A percentile compares a stretch with the other conserved stretches of the same genome.
These are phyloP conservation scores for Termitomyces sp. DNA, from an alignment of 768 basidiomycete genomes.

Conservation along the genomic window DNA sequence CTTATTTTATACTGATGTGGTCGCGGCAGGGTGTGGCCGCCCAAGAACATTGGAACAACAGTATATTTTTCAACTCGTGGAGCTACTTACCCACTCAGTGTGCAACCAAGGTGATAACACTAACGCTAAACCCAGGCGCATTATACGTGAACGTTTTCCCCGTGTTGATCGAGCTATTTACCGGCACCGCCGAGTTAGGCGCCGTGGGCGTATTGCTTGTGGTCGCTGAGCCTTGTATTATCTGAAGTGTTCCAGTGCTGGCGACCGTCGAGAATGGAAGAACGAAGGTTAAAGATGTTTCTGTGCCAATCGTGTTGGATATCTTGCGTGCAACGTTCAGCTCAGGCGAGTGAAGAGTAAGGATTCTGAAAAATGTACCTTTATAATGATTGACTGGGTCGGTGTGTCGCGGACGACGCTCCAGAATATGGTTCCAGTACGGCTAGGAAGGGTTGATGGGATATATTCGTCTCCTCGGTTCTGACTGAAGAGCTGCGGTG, in stretches of 20 bases:
- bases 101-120: slow-evolving; percentile 30
- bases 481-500: slow-evolving; percentile 51
- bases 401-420: slow-evolving; percentile 42
- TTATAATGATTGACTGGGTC: slow-evolving; percentile 45
- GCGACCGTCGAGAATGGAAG: slow-evolving; percentile 49
- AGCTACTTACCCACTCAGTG: slow-evolving; percentile 6
- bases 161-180: slow-evolving; percentile 37
- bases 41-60: not conserved
- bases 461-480: slow-evolving; percentile 60
- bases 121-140: slow-evolving; percentile 41
- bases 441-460: slow-evolving; percentile 51
- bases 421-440: slow-evolving; percentile 52
- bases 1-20: too few species aligned
- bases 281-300: slow-evolving; percentile 41
- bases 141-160: slow-evolving; percentile 49
- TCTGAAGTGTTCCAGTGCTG: slow-evolving; percentile 35
- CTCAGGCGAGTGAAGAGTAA: not conserved
- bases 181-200: slow-evolving; percentile 43
- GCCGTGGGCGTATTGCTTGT: slow-evolving; percentile 51
- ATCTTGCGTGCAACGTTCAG: slow-evolving; percentile 28
- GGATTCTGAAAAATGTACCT: slow-evolving; percentile 29
- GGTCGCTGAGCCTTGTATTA: slow-evolving; percentile 43
- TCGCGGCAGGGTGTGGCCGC: too few species aligned
- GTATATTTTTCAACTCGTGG: not conserved
- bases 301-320: slow-evolving; percentile 40